Conservation (phyloP, 208 protist genomes). For the Trypanosoma vivax region DNA sequence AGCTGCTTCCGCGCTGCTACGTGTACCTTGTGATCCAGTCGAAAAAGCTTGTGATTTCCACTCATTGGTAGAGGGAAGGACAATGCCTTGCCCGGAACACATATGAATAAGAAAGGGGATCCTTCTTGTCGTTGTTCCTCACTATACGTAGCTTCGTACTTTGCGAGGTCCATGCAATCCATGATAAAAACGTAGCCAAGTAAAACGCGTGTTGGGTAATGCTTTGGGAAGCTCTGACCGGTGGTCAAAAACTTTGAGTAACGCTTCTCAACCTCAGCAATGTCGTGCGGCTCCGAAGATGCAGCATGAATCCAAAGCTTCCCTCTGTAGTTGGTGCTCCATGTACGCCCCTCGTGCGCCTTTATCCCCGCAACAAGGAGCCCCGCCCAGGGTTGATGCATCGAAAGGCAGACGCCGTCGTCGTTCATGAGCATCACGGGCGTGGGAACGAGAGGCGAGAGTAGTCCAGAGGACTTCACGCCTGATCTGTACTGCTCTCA, state of each 20-base stretch:
- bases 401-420: constrained; percentile 81
- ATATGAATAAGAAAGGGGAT: constrained; percentile 88
- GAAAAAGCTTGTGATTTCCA: constrained; percentile 88
- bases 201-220: constrained; percentile 87
- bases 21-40: constrained; percentile 66
- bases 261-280: constrained; percentile 62
- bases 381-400: constrained; percentile 92
- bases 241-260: constrained; percentile 57
- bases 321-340: constrained; percentile 81
- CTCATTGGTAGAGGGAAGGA: constrained; percentile 84
- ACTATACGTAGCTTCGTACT: constrained; percentile 46
- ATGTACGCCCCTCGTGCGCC: constrained; percentile 83
- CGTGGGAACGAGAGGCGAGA: constrained; percentile 31
- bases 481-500: no score
- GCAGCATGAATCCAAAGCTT: constrained; percentile 90
- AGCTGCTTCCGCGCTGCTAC: constrained; percentile 72
- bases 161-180: constrained; percentile 62
- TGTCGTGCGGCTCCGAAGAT: constrained; percentile 47
- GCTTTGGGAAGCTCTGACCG: constrained; percentile 53
- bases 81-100: constrained; percentile 59
- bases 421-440: constrained; percentile 60
- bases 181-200: constrained; percentile 87
- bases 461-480: not conserved
- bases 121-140: constrained; percentile 60
- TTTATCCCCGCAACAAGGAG: constrained; percentile 91